Percentiles rank a stretch among this genome's conserved stretches.
phyloP scores from a whole-genome alignment of 495 filamentous ascomycete genomes.

The Penicillium angulare region DNA sequence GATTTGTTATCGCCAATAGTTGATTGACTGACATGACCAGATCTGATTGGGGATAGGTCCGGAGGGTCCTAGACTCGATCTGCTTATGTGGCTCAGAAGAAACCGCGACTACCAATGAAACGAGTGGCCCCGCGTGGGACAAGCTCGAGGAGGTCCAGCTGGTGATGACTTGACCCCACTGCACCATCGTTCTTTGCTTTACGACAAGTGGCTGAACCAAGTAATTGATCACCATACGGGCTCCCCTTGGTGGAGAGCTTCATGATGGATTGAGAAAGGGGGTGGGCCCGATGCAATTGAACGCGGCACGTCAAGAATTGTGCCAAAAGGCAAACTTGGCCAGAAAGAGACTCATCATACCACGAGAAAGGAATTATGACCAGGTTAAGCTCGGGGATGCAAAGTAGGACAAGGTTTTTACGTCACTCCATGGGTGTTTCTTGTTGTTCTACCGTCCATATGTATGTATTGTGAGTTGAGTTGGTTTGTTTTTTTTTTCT shows the following conservation, averaged over 20 bases:
- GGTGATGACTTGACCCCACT: conserved; percentile 7
- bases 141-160: conserved; percentile 15
- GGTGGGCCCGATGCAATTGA: conserved; percentile 16
- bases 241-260: conserved; percentile 5
- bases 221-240: conserved; percentile 22
- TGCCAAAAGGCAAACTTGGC: neutral
- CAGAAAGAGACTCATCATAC: too few relatives aligned
- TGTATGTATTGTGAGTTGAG: neutral
- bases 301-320: conserved; percentile 19
- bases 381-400: too few relatives aligned
- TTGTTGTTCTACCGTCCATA: conserved; percentile 3
- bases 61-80: conserved; percentile 20
- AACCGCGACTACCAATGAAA: conserved; percentile 13
- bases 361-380: too few relatives aligned
- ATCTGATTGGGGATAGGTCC: conserved; percentile 18
- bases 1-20: conserved; percentile 35
- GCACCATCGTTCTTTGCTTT: neutral
- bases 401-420: neutral
- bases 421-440: conserved; percentile 14
- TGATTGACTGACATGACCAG: conserved; percentile 22
- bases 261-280: conserved; percentile 11
- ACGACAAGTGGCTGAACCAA: conserved; percentile 15
- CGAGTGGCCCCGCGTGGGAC: conserved; percentile 21
- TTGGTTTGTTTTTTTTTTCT: neutral
- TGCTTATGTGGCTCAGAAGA: conserved; percentile 9